Base-by-base conservation (phyloP, 768 basidiomycete genomes). In the Termitomyces sp. region DNA sequence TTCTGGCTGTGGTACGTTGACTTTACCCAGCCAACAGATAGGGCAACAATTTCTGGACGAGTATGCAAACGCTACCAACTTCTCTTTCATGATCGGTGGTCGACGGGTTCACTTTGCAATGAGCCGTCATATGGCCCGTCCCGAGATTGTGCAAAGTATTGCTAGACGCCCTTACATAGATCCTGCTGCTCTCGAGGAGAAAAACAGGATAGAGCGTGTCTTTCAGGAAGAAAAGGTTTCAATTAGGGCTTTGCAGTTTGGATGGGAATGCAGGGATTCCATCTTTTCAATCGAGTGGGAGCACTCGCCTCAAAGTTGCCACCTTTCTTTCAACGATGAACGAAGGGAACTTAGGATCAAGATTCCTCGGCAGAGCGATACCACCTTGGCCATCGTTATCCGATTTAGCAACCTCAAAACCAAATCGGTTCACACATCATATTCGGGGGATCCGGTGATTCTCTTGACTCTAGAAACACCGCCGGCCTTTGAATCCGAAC, bases 211-310 rank as follows among this genome's bases (percentile, higher is more conserved):
- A 34, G 65, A 70, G 8, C 51, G 52, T n/a, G 63, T 74, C 29
- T 72, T 83, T 9, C 64, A 68, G n/a, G 40, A 63, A 3, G 63
- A 65, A 17, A 40, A 46, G 8, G 70, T 83, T 31, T 58, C 65
- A 7, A 66, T 86, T 53, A 62, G 61, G 4, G 67, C 71, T 4
- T 63, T 88, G 32, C 86, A 87, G 64, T 86, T 86, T 63, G 83
- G 84, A 14, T 86, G 85, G 86, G 74, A 79, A 65, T 87, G 86
- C 61, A 77, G 85, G n/a, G 85, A 86, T 65, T 69, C 73, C 5
- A 75, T 78, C 0, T 79, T 83, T 61, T 90, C 87, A 17, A 69
- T 82, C 48, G 86, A 89, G 70, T 85, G 81, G 78, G 83, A 85
- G 70, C 70, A 74, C 31, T 15, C 46, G 7, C 73, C 70, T 48